Base-by-base conservation (phyloP, 1,284 basidiomycete genomes). In the Cryptococcus floricola region DNA sequence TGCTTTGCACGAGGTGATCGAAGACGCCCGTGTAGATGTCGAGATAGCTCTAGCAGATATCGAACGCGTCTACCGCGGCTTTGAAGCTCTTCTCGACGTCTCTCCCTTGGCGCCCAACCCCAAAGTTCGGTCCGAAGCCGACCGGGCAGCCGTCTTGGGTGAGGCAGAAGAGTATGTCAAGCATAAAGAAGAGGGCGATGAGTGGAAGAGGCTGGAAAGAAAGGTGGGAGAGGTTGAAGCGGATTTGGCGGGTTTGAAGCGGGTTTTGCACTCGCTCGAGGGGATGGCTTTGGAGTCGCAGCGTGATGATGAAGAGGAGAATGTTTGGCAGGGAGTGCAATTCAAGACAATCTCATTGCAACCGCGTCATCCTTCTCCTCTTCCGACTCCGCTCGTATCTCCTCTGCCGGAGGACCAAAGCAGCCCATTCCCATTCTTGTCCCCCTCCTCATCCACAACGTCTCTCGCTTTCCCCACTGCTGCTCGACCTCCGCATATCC, bases 11-110 rank as follows among this genome's bases (percentile, higher is more conserved):
- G 88, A 93, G 70, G 89, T 84, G 61, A 84, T 85, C 19, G 90
- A 92, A 72, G 90, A 93, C 64, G 86, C 85, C 0, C 83, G 88
- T 1, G 90, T 93, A 3, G 90, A 92, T 68, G 78, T 92, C 18
- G 90, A 93, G 76, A 92, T 93, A 50, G 84, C 85, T 19, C 78
- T 87, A 14, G 83, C 88, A 1, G 90, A 93, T 71, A 89, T 90
- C 63, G 83, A 83, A 38, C 80, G 91, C 9, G 80, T 87, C 0
- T 79, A 80, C 10, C 81, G 81, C 8, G 89, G 89, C 1, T 90
- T 86, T 61, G 85, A 87, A 65, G 85, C 87, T 1, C 74, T 91
- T 14, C 76, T 91, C 9, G 80, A 81, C 18, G 80, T 90, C 7
- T 69, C 39, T 80, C 82, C 39, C 81, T 81, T 13, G 23, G 54